These are phyloP conservation scores for Cyberlindnera xishuangbannaensis DNA, from an alignment of 805 yeast genomes.

Conservation along the genomic window DNA sequence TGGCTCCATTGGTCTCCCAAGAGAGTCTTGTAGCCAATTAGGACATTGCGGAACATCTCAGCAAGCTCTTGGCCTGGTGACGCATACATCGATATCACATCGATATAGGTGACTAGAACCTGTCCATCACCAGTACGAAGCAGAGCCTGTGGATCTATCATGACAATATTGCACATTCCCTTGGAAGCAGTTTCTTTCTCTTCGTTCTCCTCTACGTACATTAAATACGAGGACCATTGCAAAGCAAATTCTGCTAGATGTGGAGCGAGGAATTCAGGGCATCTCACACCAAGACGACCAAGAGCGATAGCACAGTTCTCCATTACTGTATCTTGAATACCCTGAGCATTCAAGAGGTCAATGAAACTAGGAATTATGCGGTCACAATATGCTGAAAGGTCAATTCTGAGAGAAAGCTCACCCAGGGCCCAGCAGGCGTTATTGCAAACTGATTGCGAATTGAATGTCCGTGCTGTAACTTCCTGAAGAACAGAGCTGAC, in stretches of 20 bases:
- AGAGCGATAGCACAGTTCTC: constrained; percentile 89
- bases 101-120: constrained; percentile 48
- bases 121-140: constrained; percentile 29
- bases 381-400: constrained; percentile 45
- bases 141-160: constrained; percentile 32
- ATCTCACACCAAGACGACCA: constrained; percentile 72
- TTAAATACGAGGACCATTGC: constrained; percentile 68
- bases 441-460: constrained; percentile 61
- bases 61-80: constrained; percentile 44
- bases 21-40: constrained; percentile 37
- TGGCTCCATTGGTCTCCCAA: constrained; percentile 35
- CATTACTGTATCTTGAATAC: constrained; percentile 51
- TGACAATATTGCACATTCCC: not conserved
- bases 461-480: constrained; percentile 45
- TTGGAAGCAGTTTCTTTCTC: constrained; percentile 77
- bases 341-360: constrained; percentile 52
- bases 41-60: constrained; percentile 38
- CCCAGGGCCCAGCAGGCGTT: constrained; percentile 95
- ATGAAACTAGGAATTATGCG: constrained; percentile 53
- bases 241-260: constrained; percentile 52
- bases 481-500: constrained; percentile 67
- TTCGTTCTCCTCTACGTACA: constrained; percentile 65
- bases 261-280: constrained; percentile 53
- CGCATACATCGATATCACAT: constrained; percentile 51
- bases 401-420: constrained; percentile 64